Evolutionary conservation across 2,329 filamentous ascomycete species (phyloP).

Genomic region (Alternaria ethzedia): DNA sequence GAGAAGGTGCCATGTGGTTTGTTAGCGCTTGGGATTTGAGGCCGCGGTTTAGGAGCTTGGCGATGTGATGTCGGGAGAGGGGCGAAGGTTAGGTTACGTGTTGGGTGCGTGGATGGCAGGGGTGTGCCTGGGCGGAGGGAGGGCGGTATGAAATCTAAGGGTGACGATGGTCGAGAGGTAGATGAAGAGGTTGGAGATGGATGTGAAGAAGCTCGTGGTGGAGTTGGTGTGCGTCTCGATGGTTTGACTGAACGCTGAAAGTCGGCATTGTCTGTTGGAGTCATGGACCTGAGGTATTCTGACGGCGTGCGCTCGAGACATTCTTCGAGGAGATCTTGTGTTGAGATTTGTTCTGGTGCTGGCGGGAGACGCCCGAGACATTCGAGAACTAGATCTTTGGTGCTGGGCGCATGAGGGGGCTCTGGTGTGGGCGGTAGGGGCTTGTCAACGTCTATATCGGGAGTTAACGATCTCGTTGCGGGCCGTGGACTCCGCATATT

Average conservation of each 20-base stretch:
- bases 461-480: neutral
- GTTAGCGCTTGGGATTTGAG: no score
- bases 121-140: neutral
- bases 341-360: neutral
- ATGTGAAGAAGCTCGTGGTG: no score
- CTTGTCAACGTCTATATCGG: neutral
- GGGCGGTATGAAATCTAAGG: fast-evolving
- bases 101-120: neutral
- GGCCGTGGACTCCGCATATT: neutral
- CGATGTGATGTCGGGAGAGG: neutral
- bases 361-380: neutral
- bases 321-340: neutral
- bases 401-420: fast-evolving
- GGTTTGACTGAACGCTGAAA: fast-evolving
- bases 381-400: neutral
- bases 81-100: neutral
- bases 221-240: neutral
- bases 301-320: neutral
- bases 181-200: no score
- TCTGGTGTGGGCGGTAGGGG: neutral
- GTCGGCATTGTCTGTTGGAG: fast-evolving
- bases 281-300: neutral
- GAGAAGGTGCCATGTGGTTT: no score
- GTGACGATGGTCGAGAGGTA: fast-evolving
- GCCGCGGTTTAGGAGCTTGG: no score